These are phyloP conservation scores for Medicago lupulina DNA, from an alignment of 306 rosid species.

Conservation along the genomic window DNA sequence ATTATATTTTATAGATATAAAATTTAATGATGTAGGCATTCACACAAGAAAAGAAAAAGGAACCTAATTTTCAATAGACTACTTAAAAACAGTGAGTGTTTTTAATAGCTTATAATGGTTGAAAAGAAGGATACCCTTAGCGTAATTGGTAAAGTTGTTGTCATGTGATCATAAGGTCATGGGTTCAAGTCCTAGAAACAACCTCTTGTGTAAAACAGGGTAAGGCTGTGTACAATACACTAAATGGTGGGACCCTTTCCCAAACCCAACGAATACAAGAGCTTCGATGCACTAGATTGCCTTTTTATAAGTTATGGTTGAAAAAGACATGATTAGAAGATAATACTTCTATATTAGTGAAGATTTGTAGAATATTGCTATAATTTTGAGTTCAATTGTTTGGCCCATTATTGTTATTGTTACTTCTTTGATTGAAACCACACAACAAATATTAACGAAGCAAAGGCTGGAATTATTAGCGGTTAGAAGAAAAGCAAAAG, in stretches of 20 bases:
- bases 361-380: neutral
- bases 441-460: neutral
- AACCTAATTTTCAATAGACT: too few species aligned
- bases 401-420: neutral
- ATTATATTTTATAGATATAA: too few species aligned
- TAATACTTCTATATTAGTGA: neutral
- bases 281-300: too few species aligned
- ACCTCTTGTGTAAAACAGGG: too few species aligned
- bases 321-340: neutral
- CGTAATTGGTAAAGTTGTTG: too few species aligned
- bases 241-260: too few species aligned
- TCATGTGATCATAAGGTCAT: too few species aligned
- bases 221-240: too few species aligned
- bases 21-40: neutral
- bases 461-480: slow-evolving; percentile 8
- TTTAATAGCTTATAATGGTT: neutral
- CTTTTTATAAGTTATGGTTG: too few species aligned
- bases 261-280: too few species aligned
- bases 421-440: neutral
- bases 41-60: neutral
- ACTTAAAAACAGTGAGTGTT: neutral
- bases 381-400: neutral
- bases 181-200: too few species aligned
- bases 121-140: too few species aligned
- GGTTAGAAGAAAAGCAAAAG: neutral